A percentile compares a stretch with the other conserved stretches of the same genome.
Conservation (phyloP, 305 asterid species). For the Andrographis paniculata region DNA sequence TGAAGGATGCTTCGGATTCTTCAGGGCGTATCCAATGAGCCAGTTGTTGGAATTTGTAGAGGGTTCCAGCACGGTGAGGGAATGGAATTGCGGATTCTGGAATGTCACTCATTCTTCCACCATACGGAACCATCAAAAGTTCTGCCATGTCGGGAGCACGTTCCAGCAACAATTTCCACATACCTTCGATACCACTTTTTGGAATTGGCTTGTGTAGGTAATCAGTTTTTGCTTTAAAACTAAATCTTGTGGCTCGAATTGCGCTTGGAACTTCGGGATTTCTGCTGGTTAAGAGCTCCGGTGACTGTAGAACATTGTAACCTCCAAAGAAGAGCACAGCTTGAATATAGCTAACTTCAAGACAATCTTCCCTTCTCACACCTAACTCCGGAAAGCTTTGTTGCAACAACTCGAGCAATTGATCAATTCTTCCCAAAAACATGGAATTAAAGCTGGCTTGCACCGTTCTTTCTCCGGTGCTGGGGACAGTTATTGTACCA, state of each 20-base stretch:
- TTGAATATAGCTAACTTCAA: conserved; percentile 30
- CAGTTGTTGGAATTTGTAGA: conserved; percentile 19
- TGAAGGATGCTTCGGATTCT: conserved; percentile 11
- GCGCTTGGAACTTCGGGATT: not conserved
- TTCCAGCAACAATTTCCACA: conserved; percentile 20
- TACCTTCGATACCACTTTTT: conserved; percentile 13
- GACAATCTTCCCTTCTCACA: conserved; percentile 22
- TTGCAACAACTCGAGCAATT: conserved; percentile 16
- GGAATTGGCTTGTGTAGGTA: conserved; percentile 25
- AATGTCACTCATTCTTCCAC: conserved; percentile 28
- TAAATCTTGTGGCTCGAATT: not conserved
- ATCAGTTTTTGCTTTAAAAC: conserved; percentile 27
- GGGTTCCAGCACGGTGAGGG: conserved; percentile 33
- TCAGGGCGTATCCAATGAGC: conserved; percentile 22
- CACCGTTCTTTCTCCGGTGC: not conserved
- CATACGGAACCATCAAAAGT: conserved; percentile 24
- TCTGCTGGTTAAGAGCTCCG: conserved; percentile 16
- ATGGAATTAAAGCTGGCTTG: conserved; percentile 6
- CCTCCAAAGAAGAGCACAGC: conserved; percentile 20
- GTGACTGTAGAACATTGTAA: conserved; percentile 6
- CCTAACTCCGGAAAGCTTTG: conserved; percentile 27
- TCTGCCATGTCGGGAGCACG: conserved; percentile 17
- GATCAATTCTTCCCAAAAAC: conserved; percentile 16
- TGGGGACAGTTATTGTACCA: not conserved
- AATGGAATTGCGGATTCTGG: conserved; percentile 26